These are phyloP conservation scores for Pelargonium citronellum DNA, from an alignment of 441 rosid genomes.

Conservation along the genomic window DNA sequence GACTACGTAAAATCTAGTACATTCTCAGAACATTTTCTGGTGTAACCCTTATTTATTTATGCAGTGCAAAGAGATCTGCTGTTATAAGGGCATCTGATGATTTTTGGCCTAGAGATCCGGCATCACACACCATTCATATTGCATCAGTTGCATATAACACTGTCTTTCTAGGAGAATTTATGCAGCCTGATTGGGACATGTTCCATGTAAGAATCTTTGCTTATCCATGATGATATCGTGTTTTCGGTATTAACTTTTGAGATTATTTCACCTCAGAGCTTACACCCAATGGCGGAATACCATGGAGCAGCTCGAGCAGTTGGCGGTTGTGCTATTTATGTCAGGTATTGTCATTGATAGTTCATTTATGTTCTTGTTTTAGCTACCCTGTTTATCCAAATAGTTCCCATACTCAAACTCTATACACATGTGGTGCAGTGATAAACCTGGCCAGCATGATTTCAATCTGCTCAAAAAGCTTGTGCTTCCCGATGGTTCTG, in stretches of 20 bases:
- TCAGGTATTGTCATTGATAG: slow-evolving; percentile 15
- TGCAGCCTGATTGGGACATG: slow-evolving; percentile 98
- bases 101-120: slow-evolving; percentile 84
- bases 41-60: background rate
- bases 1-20: background rate
- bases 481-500: slow-evolving; percentile 78
- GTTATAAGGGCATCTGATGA: slow-evolving; percentile 88
- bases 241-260: background rate
- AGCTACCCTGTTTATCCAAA: background rate
- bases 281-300: slow-evolving; percentile 82
- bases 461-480: slow-evolving; percentile 66
- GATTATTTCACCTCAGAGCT: slow-evolving; percentile 26
- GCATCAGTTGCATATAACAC: slow-evolving; percentile 84
- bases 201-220: slow-evolving; percentile 40
- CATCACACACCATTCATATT: slow-evolving; percentile 83
- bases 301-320: slow-evolving; percentile 91
- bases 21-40: background rate
- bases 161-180: slow-evolving; percentile 79
- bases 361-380: background rate
- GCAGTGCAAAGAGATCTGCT: slow-evolving; percentile 82
- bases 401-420: background rate
- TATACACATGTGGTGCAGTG: slow-evolving; percentile 33
- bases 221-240: background rate
- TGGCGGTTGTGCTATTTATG: slow-evolving; percentile 85
- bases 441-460: slow-evolving; percentile 77